Base-by-base conservation (phyloP, 2,329 filamentous ascomycete genomes). In the Cadophora gregata region DNA sequence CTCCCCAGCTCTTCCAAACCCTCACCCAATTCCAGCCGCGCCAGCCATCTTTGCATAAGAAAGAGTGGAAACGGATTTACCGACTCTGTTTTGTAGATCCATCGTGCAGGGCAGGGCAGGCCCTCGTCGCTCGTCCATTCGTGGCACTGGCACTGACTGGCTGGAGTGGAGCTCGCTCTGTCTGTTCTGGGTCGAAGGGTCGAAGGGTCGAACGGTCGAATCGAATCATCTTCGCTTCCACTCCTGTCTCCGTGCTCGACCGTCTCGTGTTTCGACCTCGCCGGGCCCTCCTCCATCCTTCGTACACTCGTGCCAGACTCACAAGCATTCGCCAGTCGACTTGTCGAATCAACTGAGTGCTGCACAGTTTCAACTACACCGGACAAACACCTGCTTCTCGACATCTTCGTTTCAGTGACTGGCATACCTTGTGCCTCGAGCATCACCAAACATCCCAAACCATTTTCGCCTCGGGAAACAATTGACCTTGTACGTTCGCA, bases 61-160 rank as follows among this genome's bases (percentile, higher is more conserved):
- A 31, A 36, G 31, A 36, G 21, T 42, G 56, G 65, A 71, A 69
- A 69, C 69, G 56, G 61, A 70, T 70, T 69, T 65, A 63, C 66
- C 60, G 48, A 61, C 62, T 64, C 64, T 67, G 67, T 68, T 72
- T 67, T 69, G 70, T 72, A 67, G 67, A 70, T 70, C 67, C 47
- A 66, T 29, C 65, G 42, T 63, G 51, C 62, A 67, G 67, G 70
- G 51, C 62, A 67, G 67, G 70, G 70, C 70, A 67, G 66, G 63
- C 58, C 65, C 67, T 72, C 69, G 62, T 56, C 31, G 53, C 53
- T 56, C 53, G 53, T 56, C 56, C 62, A 50, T 64, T 64, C 62
- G 62, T 48, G 62, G 62, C 53, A 55, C 21, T 64, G 29, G 36
- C 62, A 50, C 29, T 59, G 51, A 58, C 53, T 31, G 53, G 53